Conservation (phyloP, 495 filamentous ascomycete species). For the Neurospora sp. region DNA sequence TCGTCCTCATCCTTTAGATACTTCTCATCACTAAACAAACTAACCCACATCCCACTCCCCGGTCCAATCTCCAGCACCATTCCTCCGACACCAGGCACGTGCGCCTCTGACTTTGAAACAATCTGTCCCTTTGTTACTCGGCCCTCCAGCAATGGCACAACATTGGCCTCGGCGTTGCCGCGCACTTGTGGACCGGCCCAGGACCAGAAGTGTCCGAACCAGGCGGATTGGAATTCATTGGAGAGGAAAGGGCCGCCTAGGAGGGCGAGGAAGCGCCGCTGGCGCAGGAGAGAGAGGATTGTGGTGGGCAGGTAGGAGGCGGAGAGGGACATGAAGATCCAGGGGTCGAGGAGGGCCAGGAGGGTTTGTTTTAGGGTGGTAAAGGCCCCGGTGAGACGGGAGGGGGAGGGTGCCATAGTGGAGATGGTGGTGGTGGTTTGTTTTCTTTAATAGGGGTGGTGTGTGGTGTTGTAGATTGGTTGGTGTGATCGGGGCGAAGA, state of each 20-base stretch:
- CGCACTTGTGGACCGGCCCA: conserved; percentile 29
- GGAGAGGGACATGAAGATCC: conserved; percentile 28
- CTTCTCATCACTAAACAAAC: conserved; percentile 17
- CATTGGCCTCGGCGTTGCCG: conserved; percentile 12
- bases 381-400: not conserved
- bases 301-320: conserved; percentile 27
- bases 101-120: not conserved
- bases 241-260: conserved; percentile 22
- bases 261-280: conserved; percentile 16
- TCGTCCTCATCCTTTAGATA: not conserved
- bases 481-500: not conserved
- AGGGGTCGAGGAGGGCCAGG: conserved; percentile 25
- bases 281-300: conserved; percentile 19
- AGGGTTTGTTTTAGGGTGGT: conserved; percentile 1
- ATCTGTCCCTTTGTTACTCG: conserved; percentile 18
- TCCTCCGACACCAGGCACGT: conserved; percentile 21
- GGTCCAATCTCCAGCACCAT: conserved; percentile 39
- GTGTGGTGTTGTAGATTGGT: too few relatives aligned
- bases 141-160: conserved; percentile 34
- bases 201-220: conserved; percentile 43
- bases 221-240: conserved; percentile 18
- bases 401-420: not conserved
- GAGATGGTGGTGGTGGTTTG: not conserved
- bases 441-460: not conserved
- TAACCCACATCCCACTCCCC: conserved; percentile 37